A percentile compares a stretch with the other conserved stretches of the same genome.
These are phyloP conservation scores for Dryadomyces quercivorus DNA, from an alignment of 2,329 filamentous ascomycete genomes.

Conservation along the genomic window DNA sequence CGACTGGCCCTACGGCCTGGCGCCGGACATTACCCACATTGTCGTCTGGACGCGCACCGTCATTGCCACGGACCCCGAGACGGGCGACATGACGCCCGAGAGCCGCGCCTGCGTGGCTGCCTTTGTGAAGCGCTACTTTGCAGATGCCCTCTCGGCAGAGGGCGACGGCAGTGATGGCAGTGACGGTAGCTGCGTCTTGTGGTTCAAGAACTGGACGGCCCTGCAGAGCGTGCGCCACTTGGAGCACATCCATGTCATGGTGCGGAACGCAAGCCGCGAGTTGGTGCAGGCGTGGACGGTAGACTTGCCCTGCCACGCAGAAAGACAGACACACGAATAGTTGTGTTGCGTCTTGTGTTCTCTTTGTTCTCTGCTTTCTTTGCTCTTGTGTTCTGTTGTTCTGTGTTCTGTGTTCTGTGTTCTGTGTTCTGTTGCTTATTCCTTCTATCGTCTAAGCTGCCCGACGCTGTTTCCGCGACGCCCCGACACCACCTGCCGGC, in stretches of 20 bases:
- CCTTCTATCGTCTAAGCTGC: conserved; percentile 26
- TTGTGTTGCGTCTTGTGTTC: not conserved
- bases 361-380: not conserved
- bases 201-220: conserved; percentile 91
- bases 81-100: conserved; percentile 58
- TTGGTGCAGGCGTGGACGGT: conserved; percentile 41
- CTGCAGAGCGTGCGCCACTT: conserved; percentile 79
- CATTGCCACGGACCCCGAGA: conserved; percentile 57
- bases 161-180: no score
- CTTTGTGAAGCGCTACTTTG: conserved; percentile 62
- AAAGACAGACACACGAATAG: no score
- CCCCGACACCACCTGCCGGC: conserved; percentile 16
- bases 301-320: conserved; percentile 15
- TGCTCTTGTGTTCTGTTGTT: not conserved
- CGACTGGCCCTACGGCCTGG: conserved; percentile 86
- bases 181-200: conserved; percentile 52
- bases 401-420: not conserved
- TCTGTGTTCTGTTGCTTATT: not conserved
- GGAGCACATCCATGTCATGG: conserved; percentile 78
- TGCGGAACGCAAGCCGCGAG: conserved; percentile 39
- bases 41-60: conserved; percentile 85
- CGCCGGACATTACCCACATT: conserved; percentile 57
- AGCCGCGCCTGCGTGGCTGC: conserved; percentile 51
- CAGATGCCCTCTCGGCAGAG: conserved; percentile 36
- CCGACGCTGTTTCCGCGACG: conserved; percentile 42